Conservation (phyloP, 2,329 filamentous ascomycete genomes). For the Paecilomyces dactylethromorphus region DNA sequence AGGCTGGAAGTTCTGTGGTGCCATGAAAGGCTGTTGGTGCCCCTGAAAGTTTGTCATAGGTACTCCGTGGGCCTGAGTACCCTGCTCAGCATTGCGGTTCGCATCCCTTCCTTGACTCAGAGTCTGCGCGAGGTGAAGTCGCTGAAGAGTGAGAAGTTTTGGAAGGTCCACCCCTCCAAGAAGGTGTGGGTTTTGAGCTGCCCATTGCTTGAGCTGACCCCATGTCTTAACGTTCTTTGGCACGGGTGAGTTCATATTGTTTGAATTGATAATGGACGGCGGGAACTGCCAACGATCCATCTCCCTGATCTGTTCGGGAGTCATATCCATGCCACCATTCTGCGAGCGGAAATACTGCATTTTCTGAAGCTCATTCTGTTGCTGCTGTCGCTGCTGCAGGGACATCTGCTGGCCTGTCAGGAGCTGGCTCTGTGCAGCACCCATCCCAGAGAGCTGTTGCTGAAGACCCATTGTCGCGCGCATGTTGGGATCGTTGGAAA, state of each 20-base stretch:
- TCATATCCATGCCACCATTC: constrained; percentile 29
- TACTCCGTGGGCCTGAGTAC: constrained; percentile 15
- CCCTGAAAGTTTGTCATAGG: constrained; percentile 17
- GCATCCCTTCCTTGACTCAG: constrained; percentile 21
- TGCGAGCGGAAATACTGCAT: constrained; percentile 27
- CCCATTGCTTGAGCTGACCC: constrained; percentile 52
- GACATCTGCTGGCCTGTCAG: constrained; percentile 24
- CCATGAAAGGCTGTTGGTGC: constrained; percentile 21
- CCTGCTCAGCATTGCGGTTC: constrained; percentile 16
- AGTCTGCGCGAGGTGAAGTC: constrained; percentile 39
- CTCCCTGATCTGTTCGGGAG: constrained; percentile 32
- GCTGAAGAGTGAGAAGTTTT: constrained; percentile 36
- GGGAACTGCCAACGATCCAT: constrained; percentile 39
- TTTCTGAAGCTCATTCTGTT: constrained; percentile 24
- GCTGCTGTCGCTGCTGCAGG: constrained; percentile 26
- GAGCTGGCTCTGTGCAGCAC: constrained; percentile 23
- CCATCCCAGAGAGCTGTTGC: constrained; percentile 26
- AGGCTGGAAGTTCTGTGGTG: constrained; percentile 19
- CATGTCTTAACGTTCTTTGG: constrained; percentile 49
- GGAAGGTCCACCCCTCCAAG: constrained; percentile 34
- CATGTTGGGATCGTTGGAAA: constrained; percentile 27
- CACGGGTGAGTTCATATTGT: constrained; percentile 27
- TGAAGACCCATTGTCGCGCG: constrained; percentile 27
- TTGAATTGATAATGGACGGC: constrained; percentile 24
- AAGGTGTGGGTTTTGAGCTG: constrained; percentile 38